phyloP scores from a whole-genome alignment of 177 flowering plant species.

The Vitis hybrid region DNA sequence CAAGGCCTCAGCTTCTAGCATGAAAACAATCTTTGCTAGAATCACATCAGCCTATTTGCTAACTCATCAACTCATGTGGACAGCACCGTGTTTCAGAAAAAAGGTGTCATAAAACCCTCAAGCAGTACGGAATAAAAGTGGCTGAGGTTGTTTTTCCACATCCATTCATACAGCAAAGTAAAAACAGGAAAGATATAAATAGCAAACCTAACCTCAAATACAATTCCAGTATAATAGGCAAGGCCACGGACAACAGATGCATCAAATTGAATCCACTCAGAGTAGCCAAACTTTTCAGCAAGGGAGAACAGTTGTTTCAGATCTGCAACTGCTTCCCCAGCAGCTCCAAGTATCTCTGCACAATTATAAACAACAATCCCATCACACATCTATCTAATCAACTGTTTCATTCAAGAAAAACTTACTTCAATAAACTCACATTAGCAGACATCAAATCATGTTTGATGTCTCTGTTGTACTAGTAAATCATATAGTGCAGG shows the following conservation, averaged over 20 bases:
- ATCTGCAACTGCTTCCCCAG: constrained; percentile 73
- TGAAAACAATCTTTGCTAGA: no score
- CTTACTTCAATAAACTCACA: no score
- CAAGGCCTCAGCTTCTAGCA: no score
- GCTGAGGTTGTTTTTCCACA: neutral
- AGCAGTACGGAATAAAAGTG: neutral
- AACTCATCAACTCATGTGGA: no score
- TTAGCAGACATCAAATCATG: no score
- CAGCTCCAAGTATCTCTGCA: constrained; percentile 68
- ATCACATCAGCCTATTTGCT: no score
- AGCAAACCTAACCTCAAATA: constrained; percentile 73
- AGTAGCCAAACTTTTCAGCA: constrained; percentile 88
- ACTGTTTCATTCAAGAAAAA: no score
- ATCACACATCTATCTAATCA: no score
- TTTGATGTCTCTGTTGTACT: no score
- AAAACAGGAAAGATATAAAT: neutral
- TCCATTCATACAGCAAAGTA: neutral
- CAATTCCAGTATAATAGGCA: constrained; percentile 95
- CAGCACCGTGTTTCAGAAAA: no score
- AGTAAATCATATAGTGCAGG: no score
- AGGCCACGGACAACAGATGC: constrained; percentile 97
- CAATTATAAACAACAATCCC: no score
- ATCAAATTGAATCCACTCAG: constrained; percentile 97
- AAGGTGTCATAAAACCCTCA: neutral
- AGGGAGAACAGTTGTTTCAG: constrained; percentile 76